Evolutionary conservation across 176 grass and related monocot species (phyloP).

Genomic region (Pontederia crassipes): DNA sequence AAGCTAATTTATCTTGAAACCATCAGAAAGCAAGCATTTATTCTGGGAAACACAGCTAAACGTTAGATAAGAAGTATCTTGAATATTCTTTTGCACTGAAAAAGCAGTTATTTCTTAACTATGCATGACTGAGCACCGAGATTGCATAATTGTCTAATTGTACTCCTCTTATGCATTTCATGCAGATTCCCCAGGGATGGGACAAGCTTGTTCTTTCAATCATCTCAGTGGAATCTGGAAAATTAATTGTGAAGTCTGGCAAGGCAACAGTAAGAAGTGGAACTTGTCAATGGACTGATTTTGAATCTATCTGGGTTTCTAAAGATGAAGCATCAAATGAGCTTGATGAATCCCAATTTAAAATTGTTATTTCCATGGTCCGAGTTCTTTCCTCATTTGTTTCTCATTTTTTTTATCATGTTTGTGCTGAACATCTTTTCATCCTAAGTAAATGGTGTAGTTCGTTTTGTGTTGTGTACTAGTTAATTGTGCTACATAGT

Average conservation of each 20-base stretch:
- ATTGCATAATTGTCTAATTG: too few relatives aligned
- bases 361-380: constrained; percentile 85
- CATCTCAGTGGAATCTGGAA: constrained; percentile 49
- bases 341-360: constrained; percentile 59
- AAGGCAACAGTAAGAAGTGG: constrained; percentile 54
- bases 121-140: too few relatives aligned
- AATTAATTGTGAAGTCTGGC: constrained; percentile 68
- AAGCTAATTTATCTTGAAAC: too few relatives aligned
- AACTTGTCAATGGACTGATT: constrained; percentile 59
- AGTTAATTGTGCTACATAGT: constrained; percentile 6
- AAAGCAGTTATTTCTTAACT: too few relatives aligned
- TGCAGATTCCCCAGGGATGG: constrained; percentile 78
- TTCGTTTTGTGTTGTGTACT: constrained; percentile 14
- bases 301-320: constrained; percentile 63
- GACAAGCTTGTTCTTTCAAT: constrained; percentile 74
- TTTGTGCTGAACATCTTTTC: not conserved
- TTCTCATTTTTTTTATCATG: not conserved
- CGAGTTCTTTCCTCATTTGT: not conserved
- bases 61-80: too few relatives aligned
- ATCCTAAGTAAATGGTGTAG: constrained; percentile 5
- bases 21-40: too few relatives aligned
- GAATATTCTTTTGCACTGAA: too few relatives aligned
- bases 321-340: constrained; percentile 56
- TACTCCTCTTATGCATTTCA: constrained; percentile 4
- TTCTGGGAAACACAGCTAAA: too few relatives aligned